A percentile compares a stretch with the other conserved stretches of the same genome.
Evolutionary conservation across 768 basidiomycete species (phyloP).

Genomic region (Hemileccinum rubropunctum): DNA sequence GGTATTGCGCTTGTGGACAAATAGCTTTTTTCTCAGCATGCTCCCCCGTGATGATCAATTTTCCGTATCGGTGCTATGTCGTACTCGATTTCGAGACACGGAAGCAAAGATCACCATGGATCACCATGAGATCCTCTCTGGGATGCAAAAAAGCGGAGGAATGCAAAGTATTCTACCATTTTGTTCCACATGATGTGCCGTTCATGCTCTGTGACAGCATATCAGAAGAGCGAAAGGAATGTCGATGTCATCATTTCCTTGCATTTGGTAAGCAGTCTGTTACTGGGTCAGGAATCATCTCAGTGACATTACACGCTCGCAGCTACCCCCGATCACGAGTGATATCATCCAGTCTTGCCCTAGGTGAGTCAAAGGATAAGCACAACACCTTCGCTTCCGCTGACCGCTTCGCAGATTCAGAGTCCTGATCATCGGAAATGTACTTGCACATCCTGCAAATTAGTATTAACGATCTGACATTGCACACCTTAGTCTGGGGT

Average conservation of each 20-base stretch:
- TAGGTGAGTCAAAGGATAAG: not conserved
- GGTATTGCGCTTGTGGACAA: not conserved
- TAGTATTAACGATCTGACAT: not conserved
- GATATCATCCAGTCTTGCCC: not conserved
- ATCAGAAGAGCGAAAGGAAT: not conserved
- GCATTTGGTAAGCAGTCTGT: not conserved
- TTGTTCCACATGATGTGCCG: not conserved
- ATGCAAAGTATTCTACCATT: not conserved
- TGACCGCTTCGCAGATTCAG: not conserved
- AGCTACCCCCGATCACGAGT: not conserved
- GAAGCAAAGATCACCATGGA: not conserved
- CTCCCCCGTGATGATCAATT: not conserved
- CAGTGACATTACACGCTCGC: not conserved
- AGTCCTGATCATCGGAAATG: not conserved
- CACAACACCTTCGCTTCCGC: not conserved
- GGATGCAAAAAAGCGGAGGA: not conserved
- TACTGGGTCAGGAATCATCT: not conserved
- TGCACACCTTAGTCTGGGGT: not conserved
- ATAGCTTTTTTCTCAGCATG: not conserved
- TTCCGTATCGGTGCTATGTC: not conserved
- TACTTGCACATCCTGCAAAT: not conserved
- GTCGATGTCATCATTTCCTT: not conserved
- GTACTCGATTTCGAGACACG: not conserved
- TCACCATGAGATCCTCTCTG: not conserved
- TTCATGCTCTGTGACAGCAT: not conserved